A percentile compares a stretch with the other conserved stretches of the same genome.
These are phyloP conservation scores for Debaryomycetaceae sp. DNA, from an alignment of 1,139 yeast genomes.

Conservation along the genomic window DNA sequence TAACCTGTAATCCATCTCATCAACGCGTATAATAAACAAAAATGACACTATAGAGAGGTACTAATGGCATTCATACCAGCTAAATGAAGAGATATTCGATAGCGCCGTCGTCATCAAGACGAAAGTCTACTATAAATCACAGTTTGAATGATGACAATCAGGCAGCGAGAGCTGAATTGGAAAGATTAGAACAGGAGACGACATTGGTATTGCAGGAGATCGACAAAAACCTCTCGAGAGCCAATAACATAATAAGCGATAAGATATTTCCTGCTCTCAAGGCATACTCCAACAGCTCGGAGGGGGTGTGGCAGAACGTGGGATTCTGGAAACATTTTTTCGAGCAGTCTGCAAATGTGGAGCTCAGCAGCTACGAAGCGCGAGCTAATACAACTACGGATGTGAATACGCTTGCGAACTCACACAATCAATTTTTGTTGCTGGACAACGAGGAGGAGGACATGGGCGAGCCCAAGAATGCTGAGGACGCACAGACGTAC, in stretches of 20 bases:
- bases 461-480: constrained; percentile 10
- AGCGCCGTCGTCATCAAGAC: constrained; percentile 37
- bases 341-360: constrained; percentile 73
- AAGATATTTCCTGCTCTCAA: constrained; percentile 59
- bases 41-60: background rate
- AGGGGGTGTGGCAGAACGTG: constrained; percentile 56
- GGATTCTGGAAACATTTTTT: constrained; percentile 74
- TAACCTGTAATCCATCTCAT: background rate
- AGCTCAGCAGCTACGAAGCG: constrained; percentile 56
- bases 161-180: constrained; percentile 53
- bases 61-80: background rate
- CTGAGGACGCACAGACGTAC: constrained; percentile 3
- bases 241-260: constrained; percentile 62
- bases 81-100: constrained; percentile 39
- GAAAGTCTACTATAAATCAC: constrained; percentile 27
- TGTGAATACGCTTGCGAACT: constrained; percentile 10
- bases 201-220: constrained; percentile 77
- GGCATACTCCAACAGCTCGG: constrained; percentile 53
- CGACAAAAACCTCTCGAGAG: constrained; percentile 63
- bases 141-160: constrained; percentile 15
- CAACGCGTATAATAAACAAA: background rate
- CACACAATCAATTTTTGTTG: constrained; percentile 13
- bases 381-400: constrained; percentile 21
- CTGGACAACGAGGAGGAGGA: constrained; percentile 15
- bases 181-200: constrained; percentile 75